Conservation (phyloP, 2,329 filamentous ascomycete species). For the Phialocephala sp. region DNA sequence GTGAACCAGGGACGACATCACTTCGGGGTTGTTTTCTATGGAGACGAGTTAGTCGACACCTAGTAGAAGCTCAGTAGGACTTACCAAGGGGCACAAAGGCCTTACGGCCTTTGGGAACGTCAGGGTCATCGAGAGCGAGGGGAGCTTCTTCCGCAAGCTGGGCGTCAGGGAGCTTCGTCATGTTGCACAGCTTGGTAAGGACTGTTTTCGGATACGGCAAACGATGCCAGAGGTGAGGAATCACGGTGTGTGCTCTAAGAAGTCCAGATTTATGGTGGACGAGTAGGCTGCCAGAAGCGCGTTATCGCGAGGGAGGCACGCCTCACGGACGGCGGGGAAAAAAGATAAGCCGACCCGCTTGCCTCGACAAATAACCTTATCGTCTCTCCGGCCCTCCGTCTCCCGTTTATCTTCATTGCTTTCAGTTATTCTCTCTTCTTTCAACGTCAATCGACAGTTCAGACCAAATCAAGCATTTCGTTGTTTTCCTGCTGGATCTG, state of each 20-base stretch:
- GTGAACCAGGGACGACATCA: constrained; percentile 85
- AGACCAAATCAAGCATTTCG: no score
- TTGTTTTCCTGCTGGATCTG: no score
- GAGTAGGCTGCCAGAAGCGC: background rate
- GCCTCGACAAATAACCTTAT: no score
- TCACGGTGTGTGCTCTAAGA: background rate
- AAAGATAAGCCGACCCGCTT: no score
- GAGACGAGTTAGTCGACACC: background rate
- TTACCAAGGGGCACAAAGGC: constrained; percentile 44
- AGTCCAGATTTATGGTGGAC: background rate
- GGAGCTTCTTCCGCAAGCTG: background rate
- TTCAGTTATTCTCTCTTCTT: background rate
- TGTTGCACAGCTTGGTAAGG: background rate
- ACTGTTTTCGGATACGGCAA: background rate
- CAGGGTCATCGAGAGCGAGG: constrained; percentile 32
- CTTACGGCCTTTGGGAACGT: constrained; percentile 41
- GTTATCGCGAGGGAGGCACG: background rate
- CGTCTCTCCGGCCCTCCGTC: no score
- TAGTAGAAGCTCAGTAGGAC: background rate
- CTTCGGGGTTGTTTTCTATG: constrained; percentile 80
- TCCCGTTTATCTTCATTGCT: background rate
- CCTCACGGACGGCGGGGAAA: no score
- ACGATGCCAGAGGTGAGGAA: background rate
- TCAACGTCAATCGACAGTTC: background rate
- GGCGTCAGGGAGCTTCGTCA: background rate